A percentile compares a stretch with the other conserved stretches of the same genome.
These are phyloP conservation scores for Lactifluus echinatus DNA, from an alignment of 768 basidiomycete species.

Conservation along the genomic window DNA sequence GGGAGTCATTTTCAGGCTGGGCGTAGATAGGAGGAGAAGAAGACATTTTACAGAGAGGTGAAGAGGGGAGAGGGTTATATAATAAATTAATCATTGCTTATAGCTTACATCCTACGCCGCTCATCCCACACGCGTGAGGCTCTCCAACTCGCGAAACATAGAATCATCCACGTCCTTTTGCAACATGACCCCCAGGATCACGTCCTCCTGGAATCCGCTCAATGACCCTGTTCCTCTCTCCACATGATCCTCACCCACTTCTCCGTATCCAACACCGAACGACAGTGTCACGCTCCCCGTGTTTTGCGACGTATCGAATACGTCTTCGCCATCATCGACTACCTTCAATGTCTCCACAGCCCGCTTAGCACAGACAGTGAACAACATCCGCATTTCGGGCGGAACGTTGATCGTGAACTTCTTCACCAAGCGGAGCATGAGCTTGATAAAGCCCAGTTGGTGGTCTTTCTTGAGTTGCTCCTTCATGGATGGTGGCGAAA, in stretches of 20 bases:
- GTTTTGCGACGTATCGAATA: constrained; percentile 59
- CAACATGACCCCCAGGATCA: constrained; percentile 66
- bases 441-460: constrained; percentile 54
- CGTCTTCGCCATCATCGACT: constrained; percentile 66
- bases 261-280: constrained; percentile 83
- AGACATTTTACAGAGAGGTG: constrained; percentile 3
- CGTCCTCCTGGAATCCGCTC: constrained; percentile 57
- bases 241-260: constrained; percentile 51
- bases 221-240: constrained; percentile 72
- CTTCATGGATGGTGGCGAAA: constrained; percentile 71
- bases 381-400: constrained; percentile 45
- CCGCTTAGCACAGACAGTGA: constrained; percentile 50
- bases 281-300: constrained; percentile 50
- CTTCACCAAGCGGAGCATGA: constrained; percentile 66
- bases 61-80: neutral
- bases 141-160: constrained; percentile 74
- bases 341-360: constrained; percentile 72
- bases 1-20: neutral
- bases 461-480: constrained; percentile 56
- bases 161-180: constrained; percentile 63
- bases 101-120: too few species aligned
- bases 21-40: constrained; percentile 19
- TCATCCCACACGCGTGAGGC: constrained; percentile 60
- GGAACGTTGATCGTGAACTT: constrained; percentile 45
- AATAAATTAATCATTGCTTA: neutral